Base-by-base conservation (phyloP, 805 yeast species). In the Zygoascus tannicola region DNA sequence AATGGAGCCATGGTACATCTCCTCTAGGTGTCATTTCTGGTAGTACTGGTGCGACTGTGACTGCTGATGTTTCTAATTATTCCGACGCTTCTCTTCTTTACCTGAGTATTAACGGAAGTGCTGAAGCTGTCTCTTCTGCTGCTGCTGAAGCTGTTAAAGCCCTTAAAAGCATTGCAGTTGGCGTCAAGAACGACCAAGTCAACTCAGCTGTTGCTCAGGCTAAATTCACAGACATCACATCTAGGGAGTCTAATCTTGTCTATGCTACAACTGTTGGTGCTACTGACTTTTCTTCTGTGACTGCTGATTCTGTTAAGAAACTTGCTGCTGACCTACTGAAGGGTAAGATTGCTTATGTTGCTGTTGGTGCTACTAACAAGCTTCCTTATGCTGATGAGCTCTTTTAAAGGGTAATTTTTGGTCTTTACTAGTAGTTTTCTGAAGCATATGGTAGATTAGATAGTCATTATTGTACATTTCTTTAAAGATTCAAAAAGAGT, bases 361-460 rank as follows among this genome's bases (percentile, higher is more conserved):
- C 92, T 51, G 80, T 85, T 50, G 98, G 97, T 68, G 81, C 86
- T 66, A 78, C 81, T 49, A 81, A 79, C 61, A 78, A 77, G 53
- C 78, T 90, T 69, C 97, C 98, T 59, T 83, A 73, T 66, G 81
- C 82, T 58, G 87, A 83, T 66, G 96, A 92, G 71, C 80, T 90
- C 68, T 84, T 82, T 65, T 26, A 26, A 26, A 26, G 12, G 12
- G 12, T 12, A 8, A 8, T 26, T 26, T 26, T 26, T 8, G 12
- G 30, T 8, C n/a, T n/a, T n/a, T n/a, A n/a, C n/a, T n/a, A n/a
- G n/a, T n/a, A n/a, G n/a, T n/a, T n/a, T n/a, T n/a, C n/a, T n/a
- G n/a, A n/a, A n/a, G n/a, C n/a, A n/a, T n/a, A n/a, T n/a, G n/a
- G n/a, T n/a, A n/a, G n/a, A n/a, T n/a, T n/a, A n/a, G n/a, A n/a